Conservation (phyloP, 495 filamentous ascomycete genomes). For the Aspergillus steynii region DNA sequence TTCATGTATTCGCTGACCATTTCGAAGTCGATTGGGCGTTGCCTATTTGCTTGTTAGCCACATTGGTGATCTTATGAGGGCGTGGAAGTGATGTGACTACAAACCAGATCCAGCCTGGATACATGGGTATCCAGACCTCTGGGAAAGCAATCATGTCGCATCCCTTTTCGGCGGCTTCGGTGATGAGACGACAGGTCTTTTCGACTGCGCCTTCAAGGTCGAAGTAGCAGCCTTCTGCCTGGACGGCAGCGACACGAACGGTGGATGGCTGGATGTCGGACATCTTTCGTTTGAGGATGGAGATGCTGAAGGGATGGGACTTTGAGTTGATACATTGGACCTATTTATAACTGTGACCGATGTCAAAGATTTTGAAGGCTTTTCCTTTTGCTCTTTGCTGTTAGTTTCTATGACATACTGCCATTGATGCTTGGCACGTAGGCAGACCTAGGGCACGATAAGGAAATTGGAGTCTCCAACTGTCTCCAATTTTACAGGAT, state of each 20-base stretch:
- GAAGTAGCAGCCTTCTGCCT: constrained; percentile 30
- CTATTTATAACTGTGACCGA: too few species aligned
- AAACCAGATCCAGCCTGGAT: constrained; percentile 29
- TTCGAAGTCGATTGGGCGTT: constrained; percentile 1
- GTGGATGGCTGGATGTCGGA: too few species aligned
- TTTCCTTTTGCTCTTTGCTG: too few species aligned
- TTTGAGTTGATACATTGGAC: too few species aligned
- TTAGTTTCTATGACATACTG: too few species aligned
- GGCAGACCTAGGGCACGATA: too few species aligned
- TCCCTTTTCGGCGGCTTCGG: constrained; percentile 27
- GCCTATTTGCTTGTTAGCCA: neutral
- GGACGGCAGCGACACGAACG: constrained; percentile 17
- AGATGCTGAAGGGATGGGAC: too few species aligned
- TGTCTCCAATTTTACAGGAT: too few species aligned
- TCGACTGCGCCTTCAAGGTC: constrained; percentile 31
- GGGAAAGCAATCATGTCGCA: constrained; percentile 36
- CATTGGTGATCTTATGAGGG: neutral
- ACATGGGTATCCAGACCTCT: constrained; percentile 40
- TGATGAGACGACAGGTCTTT: constrained; percentile 31
- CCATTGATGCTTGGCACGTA: too few species aligned
- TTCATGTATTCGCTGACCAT: constrained; percentile 26
- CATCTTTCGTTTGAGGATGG: too few species aligned
- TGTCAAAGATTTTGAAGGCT: too few species aligned
- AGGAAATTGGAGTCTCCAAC: too few species aligned
- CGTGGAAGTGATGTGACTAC: neutral